Evolutionary conservation across 495 filamentous ascomycete genomes (phyloP).

Genomic region (Durotheca rogersii): DNA sequence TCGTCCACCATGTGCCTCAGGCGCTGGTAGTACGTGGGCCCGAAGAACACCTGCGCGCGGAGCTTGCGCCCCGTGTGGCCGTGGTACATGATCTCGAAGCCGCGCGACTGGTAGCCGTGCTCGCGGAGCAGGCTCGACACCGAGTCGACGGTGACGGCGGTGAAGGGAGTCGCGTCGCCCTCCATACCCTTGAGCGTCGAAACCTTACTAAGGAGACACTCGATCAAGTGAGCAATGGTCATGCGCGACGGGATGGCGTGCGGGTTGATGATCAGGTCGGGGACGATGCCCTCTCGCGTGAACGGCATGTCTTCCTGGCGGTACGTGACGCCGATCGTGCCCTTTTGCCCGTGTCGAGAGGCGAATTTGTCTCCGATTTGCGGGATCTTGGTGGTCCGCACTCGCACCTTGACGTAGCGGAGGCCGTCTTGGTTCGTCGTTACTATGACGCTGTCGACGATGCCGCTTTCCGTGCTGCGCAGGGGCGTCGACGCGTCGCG

Average conservation of each 20-base stretch:
- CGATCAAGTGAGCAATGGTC: constrained; percentile 99
- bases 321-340: constrained; percentile 97
- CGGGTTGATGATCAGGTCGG: constrained; percentile 98
- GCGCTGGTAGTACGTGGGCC: constrained; percentile 98
- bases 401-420: constrained; percentile 93
- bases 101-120: constrained; percentile 92
- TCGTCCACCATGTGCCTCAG: constrained; percentile 99
- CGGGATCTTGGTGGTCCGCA: constrained; percentile 94
- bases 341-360: constrained; percentile 98
- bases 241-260: constrained; percentile 99
- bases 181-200: constrained; percentile 86
- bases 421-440: constrained; percentile 89
- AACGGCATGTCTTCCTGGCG: constrained; percentile 99
- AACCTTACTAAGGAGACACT: constrained; percentile 96
- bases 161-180: constrained; percentile 97
- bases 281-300: constrained; percentile 83
- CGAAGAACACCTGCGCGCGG: constrained; percentile 91
- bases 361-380: constrained; percentile 99
- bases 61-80: constrained; percentile 94
- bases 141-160: constrained; percentile 91
- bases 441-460: constrained; percentile 88
- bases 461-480: constrained; percentile 92
- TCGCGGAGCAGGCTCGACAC: constrained; percentile 88
- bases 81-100: constrained; percentile 98
- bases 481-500: constrained; percentile 93